phyloP scores from a whole-genome alignment of 1,139 yeast species.

The Geotrichum australiense region DNA sequence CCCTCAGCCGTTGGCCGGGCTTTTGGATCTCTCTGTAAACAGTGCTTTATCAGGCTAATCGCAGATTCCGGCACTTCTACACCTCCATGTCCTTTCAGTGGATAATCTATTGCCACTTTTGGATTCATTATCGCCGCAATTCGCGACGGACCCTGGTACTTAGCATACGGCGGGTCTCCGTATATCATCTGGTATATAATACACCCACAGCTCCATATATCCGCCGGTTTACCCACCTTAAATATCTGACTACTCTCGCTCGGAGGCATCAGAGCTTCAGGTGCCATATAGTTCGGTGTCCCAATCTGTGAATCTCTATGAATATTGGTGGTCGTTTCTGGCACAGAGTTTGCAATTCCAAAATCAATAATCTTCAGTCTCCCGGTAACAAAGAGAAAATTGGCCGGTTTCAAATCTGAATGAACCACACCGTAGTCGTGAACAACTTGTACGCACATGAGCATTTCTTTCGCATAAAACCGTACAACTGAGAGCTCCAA shows the following conservation, averaged over 20 bases:
- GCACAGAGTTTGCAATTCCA: constrained; percentile 92
- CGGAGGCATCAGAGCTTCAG: constrained; percentile 85
- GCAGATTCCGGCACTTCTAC: constrained; percentile 60
- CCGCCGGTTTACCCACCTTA: constrained; percentile 91
- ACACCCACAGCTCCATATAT: constrained; percentile 98
- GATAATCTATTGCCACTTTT: constrained; percentile 65
- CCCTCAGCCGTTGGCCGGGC: constrained; percentile 61
- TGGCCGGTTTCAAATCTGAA: constrained; percentile 93
- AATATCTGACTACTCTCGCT: constrained; percentile 37
- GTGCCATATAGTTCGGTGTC: constrained; percentile 97
- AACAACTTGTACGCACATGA: constrained; percentile 80
- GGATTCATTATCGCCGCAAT: constrained; percentile 84
- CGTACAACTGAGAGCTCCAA: constrained; percentile 74
- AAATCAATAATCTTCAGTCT: constrained; percentile 83
- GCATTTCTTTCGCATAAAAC: constrained; percentile 72
- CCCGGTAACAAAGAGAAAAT: constrained; percentile 82
- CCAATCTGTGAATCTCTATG: constrained; percentile 91
- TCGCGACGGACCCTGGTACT: constrained; percentile 70
- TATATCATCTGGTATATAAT: constrained; percentile 93
- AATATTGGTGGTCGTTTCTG: constrained; percentile 85
- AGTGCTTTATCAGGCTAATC: constrained; percentile 63
- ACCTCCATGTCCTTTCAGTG: constrained; percentile 57
- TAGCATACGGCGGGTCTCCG: constrained; percentile 87
- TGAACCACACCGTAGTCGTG: constrained; percentile 87
- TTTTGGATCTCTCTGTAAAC: constrained; percentile 66